phyloP scores from a whole-genome alignment of 371 early-diverging fungal genomes.

The Mortierella sp. region DNA sequence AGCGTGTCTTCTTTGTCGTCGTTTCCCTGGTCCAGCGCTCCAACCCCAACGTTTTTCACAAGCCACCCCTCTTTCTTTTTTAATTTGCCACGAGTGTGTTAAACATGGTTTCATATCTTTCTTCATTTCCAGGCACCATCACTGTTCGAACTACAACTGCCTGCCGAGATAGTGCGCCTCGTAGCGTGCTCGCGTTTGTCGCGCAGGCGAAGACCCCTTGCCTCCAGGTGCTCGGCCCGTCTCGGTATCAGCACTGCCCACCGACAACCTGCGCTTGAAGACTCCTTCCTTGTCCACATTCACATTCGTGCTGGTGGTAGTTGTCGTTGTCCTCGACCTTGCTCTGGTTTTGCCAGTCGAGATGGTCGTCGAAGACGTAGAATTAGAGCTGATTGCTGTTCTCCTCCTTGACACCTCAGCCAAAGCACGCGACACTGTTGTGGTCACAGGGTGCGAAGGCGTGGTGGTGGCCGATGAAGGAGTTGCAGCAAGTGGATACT shows the following conservation, averaged over 20 bases:
- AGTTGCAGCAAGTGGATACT: not conserved
- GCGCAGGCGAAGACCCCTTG: not conserved
- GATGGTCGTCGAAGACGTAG: not conserved
- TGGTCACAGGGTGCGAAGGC: not conserved
- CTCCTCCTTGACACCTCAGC: not conserved
- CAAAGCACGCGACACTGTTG: not conserved
- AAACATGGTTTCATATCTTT: not conserved
- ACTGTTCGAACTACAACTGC: not conserved
- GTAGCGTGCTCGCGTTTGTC: not conserved
- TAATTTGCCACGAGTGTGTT: not conserved
- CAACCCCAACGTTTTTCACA: conserved; percentile 13
- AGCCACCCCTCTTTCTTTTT: not conserved
- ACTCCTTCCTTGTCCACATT: not conserved
- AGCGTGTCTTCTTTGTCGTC: not conserved
- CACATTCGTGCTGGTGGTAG: not conserved
- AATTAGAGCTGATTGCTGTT: not conserved
- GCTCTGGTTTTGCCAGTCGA: not conserved
- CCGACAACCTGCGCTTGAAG: not conserved
- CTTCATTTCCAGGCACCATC: not conserved
- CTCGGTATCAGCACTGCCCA: not conserved
- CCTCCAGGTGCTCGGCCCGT: not conserved
- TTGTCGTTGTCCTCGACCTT: not conserved
- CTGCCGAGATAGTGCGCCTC: not conserved
- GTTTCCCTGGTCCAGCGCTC: not conserved
- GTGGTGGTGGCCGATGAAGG: not conserved